Conservation (phyloP, 202 grass and related monocot species). For the Schoenoplectus tabernaemontani region DNA sequence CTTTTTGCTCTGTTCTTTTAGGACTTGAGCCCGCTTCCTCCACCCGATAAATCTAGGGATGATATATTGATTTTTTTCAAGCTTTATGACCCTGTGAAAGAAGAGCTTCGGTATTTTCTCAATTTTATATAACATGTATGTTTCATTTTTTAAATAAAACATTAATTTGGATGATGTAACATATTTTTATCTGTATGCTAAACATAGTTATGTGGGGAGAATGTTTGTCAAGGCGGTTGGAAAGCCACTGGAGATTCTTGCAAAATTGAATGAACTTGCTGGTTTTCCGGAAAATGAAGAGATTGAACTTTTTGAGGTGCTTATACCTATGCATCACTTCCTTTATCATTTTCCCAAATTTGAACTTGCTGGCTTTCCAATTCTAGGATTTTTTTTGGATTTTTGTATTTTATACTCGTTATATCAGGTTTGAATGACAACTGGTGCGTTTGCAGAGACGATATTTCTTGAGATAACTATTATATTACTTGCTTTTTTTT, state of each 20-base stretch:
- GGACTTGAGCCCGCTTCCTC: slow-evolving; percentile 54
- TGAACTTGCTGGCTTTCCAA: not conserved
- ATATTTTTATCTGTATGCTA: slow-evolving; percentile 16
- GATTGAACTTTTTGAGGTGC: slow-evolving; percentile 77
- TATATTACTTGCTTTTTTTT: slow-evolving; percentile 12
- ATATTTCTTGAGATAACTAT: not conserved
- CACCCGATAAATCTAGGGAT: slow-evolving; percentile 68
- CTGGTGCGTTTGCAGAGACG: slow-evolving; percentile 12
- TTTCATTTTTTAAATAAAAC: not conserved
- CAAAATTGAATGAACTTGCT: slow-evolving; percentile 77
- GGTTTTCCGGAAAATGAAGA: slow-evolving; percentile 64
- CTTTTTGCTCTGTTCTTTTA: slow-evolving; percentile 26
- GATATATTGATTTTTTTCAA: slow-evolving; percentile 96
- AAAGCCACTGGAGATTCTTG: slow-evolving; percentile 59
- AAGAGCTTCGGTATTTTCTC: slow-evolving; percentile 55
- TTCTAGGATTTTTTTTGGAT: not conserved
- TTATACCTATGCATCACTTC: slow-evolving; percentile 23
- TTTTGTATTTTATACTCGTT: slow-evolving; percentile 17
- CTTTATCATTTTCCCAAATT: slow-evolving; percentile 5
- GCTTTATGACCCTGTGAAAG: slow-evolving; percentile 73
- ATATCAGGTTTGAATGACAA: slow-evolving; percentile 6
- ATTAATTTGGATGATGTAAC: not conserved
- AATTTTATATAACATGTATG: not conserved
- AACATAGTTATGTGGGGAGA: slow-evolving; percentile 59
- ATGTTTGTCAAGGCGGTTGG: slow-evolving; percentile 58